A percentile compares a stretch with the other conserved stretches of the same genome.
Conservation (phyloP, 2,329 filamentous ascomycete genomes). For the Cercospora berteroae region DNA sequence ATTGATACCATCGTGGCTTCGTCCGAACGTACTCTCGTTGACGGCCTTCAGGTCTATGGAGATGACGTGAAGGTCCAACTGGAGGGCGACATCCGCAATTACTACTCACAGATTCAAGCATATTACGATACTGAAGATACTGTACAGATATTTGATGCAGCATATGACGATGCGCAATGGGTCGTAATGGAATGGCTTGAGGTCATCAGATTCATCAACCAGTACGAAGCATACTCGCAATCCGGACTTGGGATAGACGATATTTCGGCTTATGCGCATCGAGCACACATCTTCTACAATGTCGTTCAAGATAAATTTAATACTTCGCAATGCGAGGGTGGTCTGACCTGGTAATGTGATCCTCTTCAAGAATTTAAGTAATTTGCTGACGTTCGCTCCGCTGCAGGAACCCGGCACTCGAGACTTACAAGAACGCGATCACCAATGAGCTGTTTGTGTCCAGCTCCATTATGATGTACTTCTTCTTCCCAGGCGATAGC, state of each 20-base stretch:
- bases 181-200: conserved; percentile 39
- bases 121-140: conserved; percentile 33
- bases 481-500: conserved; percentile 79
- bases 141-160: conserved; percentile 35
- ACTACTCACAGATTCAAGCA: conserved; percentile 31
- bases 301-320: conserved; percentile 80
- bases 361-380: not conserved
- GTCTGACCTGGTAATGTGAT: conserved; percentile 71
- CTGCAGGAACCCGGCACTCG: conserved; percentile 62
- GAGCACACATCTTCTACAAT: conserved; percentile 84
- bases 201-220: conserved; percentile 35
- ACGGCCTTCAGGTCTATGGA: conserved; percentile 23
- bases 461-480: conserved; percentile 84
- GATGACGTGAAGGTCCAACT: not conserved
- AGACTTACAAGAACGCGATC: conserved; percentile 93
- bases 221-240: conserved; percentile 28
- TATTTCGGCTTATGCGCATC: conserved; percentile 73
- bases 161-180: conserved; percentile 39
- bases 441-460: conserved; percentile 91
- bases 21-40: conserved; percentile 14
- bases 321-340: conserved; percentile 73
- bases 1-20: conserved; percentile 29
- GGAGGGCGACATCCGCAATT: conserved; percentile 29
- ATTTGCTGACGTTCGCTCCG: not conserved
- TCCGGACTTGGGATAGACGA: conserved; percentile 75